Evolutionary conservation across 805 yeast species (phyloP), one percentile per base, ranked within the genome.

Genomic region (Sugiyamaella americana): DNA sequence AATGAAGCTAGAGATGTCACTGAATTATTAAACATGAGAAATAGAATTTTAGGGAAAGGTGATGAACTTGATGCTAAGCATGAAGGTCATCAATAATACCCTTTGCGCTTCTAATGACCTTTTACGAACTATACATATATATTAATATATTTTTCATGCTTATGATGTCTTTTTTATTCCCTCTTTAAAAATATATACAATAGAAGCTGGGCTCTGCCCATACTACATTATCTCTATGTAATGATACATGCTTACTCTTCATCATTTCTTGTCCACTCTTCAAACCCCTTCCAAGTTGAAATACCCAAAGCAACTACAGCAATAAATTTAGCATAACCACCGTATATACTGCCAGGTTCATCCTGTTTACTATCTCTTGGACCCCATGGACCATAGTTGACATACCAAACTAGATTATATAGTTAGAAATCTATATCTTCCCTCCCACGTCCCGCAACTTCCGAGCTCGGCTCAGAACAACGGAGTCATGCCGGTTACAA

Each of bases 351-450:
- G n/a, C 56, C 58, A n/a, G 51, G 52, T 29, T 56, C 51, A 18
- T 47, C 37, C 5, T 41, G 48, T 6, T 45, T 29, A 4, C 47
- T 32, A 37, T 52, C 50, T n/a, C 68, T 55, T 3, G 67, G 66
- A 1, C 68, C 68, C 67, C 67, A 63, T 5, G 63, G 57, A 1
- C 68, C 68, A 47, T 52, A 64, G 54, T 59, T 58, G 11, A 63
- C 54, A 46, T 43, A 63, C 57, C 58, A 54, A 11, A 58, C 54
- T 53, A 26, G 34, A 11, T 24, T 11, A 2, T 5, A 26, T 30
- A 2, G 4, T 24, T 29, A 37, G 8, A 34, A 5, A 35, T 6
- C 20, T 22, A 23, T 21, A 16, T 4, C 13, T 3, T 5, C 17
- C 21, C 26, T 11, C 17, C 3, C 20, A 3, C 13, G 32, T 26